A percentile compares a stretch with the other conserved stretches of the same genome.
Evolutionary conservation across 306 rosid species (phyloP).

Genomic region (Trichosanthes truncata): DNA sequence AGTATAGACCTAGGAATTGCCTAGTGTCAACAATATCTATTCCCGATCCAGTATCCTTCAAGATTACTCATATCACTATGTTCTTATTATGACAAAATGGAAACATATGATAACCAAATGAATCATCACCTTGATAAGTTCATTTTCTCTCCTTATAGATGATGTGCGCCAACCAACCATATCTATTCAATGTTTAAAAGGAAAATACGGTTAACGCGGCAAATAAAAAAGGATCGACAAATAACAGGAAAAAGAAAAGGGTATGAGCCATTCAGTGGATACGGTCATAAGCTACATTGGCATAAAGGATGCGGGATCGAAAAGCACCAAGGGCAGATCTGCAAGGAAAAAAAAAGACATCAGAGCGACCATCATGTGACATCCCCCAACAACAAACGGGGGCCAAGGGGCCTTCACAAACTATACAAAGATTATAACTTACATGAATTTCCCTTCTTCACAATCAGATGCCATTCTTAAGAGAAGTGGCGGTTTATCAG

Average conservation of each 20-base stretch:
- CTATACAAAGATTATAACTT: slow-evolving; percentile 20
- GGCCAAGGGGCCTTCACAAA: not conserved
- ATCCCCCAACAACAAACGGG: not conserved
- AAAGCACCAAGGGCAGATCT: slow-evolving; percentile 88
- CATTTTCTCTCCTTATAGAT: slow-evolving; percentile 82
- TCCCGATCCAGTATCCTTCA: not conserved
- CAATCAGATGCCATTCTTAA: slow-evolving; percentile 86
- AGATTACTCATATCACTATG: not conserved
- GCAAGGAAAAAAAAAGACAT: slow-evolving; percentile 14
- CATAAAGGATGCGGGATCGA: slow-evolving; percentile 60
- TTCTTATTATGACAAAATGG: slow-evolving; percentile 3
- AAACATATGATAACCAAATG: slow-evolving; percentile 17
- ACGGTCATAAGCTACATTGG: slow-evolving; percentile 96
- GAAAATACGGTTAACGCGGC: slow-evolving; percentile 25
- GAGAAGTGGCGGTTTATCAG: slow-evolving; percentile 80
- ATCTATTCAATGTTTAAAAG: slow-evolving; percentile 30
- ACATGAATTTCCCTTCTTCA: slow-evolving; percentile 81
- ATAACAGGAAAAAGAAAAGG: not conserved
- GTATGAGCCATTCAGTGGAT: slow-evolving; percentile 28
- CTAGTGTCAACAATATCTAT: not conserved
- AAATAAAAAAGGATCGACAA: not conserved
- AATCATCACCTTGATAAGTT: slow-evolving; percentile 54
- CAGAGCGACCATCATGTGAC: not conserved
- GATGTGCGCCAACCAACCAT: slow-evolving; percentile 99
- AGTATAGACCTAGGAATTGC: not conserved